phyloP scores from a whole-genome alignment of 805 yeast genomes.

The Nakazawaea siamensis region DNA sequence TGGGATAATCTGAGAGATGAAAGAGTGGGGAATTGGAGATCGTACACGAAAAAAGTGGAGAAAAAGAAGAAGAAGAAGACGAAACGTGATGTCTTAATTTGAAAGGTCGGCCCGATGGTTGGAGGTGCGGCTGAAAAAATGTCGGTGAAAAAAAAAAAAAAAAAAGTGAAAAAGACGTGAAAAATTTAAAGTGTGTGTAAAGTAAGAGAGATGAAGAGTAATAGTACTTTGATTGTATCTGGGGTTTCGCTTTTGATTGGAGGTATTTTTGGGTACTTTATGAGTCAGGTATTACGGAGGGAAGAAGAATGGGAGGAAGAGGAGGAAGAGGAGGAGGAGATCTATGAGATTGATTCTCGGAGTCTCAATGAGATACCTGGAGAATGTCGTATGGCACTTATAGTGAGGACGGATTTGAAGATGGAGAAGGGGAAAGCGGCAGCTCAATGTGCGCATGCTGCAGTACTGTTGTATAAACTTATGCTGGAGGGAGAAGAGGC shows the following conservation, averaged over 20 bases:
- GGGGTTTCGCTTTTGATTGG: no score
- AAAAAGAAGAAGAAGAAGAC: slow-evolving; percentile 34
- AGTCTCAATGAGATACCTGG: slow-evolving; percentile 63
- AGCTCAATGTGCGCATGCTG: slow-evolving; percentile 98
- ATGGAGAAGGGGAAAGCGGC: slow-evolving; percentile 96
- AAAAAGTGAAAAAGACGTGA: neutral
- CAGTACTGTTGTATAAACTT: slow-evolving; percentile 75
- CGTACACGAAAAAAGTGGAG: slow-evolving; percentile 32
- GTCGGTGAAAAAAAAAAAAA: neutral
- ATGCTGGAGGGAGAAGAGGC: slow-evolving; percentile 46
- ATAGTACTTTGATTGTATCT: no score
- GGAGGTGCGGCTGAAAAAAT: no score
- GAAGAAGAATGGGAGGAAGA: slow-evolving; percentile 18
- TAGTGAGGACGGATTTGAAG: slow-evolving; percentile 79
- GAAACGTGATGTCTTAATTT: slow-evolving; percentile 29
- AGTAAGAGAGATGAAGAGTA: no score
- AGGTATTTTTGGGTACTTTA: no score
- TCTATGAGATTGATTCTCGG: slow-evolving; percentile 50
- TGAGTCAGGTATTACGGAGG: no score
- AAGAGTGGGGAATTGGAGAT: slow-evolving; percentile 55
- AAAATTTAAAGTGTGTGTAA: neutral
- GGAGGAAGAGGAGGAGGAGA: slow-evolving; percentile 41
- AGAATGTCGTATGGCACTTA: slow-evolving; percentile 78
- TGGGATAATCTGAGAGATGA: slow-evolving; percentile 59
- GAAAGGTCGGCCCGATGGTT: no score